These are phyloP conservation scores for Cercospora zeae-maydis DNA, from an alignment of 2,329 filamentous ascomycete species.

Conservation along the genomic window DNA sequence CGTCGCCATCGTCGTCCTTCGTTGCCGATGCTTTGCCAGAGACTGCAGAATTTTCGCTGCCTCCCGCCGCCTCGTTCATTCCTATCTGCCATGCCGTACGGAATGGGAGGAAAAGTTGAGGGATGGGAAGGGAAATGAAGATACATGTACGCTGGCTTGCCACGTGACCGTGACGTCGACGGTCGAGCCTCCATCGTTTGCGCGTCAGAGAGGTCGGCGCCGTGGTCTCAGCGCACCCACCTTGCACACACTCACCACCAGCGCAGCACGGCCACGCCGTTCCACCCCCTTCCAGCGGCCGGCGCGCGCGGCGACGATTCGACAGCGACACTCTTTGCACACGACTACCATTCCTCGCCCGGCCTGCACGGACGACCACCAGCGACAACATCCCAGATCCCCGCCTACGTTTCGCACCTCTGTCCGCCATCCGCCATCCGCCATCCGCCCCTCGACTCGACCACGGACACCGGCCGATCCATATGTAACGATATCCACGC, in stretches of 20 bases:
- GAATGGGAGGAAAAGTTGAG: not conserved
- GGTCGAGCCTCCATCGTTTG: not conserved
- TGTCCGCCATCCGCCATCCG: not conserved
- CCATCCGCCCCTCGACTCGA: not conserved
- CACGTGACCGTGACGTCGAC: not conserved
- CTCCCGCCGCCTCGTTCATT: not conserved
- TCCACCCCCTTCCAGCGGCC: not conserved
- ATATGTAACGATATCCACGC: not conserved
- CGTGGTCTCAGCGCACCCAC: not conserved
- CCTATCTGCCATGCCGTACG: not conserved
- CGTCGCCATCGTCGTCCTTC: not conserved
- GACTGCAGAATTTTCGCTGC: not conserved
- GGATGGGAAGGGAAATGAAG: not conserved
- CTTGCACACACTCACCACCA: not conserved
- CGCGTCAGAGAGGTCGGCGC: not conserved
- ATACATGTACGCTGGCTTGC: not conserved
- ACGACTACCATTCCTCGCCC: conserved; percentile 4
- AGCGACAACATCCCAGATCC: not conserved
- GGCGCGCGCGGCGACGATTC: not conserved
- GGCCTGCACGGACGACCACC: not conserved
- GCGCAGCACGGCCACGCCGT: not conserved
- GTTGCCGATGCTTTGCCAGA: not conserved
- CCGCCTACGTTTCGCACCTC: not conserved
- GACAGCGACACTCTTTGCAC: not conserved
- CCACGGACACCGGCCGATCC: not conserved